Evolutionary conservation across 805 yeast genomes (phyloP).

Genomic region (Teunomyces kruisii): DNA sequence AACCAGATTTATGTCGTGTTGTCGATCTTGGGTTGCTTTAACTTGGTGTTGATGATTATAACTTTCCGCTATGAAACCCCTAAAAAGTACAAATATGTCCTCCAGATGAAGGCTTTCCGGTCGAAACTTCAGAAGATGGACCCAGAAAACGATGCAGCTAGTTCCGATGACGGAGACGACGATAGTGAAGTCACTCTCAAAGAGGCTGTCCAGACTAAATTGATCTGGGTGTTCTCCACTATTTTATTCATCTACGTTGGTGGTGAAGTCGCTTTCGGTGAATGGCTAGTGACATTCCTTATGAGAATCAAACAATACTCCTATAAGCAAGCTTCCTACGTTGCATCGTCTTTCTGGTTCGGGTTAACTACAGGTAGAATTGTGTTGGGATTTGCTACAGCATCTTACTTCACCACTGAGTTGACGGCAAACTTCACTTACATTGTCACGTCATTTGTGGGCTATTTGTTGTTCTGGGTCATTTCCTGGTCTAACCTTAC

Average conservation of each 20-base stretch:
- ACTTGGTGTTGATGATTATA: constrained; percentile 20
- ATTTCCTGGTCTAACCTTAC: constrained; percentile 30
- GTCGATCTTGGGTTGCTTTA: constrained; percentile 21
- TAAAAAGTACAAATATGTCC: constrained; percentile 38
- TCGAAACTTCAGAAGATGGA: constrained; percentile 20
- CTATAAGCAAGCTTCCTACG: constrained; percentile 42
- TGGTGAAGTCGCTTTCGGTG: constrained; percentile 52
- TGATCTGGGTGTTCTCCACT: constrained; percentile 41
- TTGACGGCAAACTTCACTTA: constrained; percentile 44
- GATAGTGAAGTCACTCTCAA: constrained; percentile 21
- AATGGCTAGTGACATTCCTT: constrained; percentile 52
- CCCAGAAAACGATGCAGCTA: constrained; percentile 7
- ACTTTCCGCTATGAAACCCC: constrained; percentile 46
- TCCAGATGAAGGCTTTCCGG: constrained; percentile 32
- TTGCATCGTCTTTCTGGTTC: constrained; percentile 53
- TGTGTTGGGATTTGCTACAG: constrained; percentile 53
- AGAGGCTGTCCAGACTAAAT: constrained; percentile 32
- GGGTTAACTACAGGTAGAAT: constrained; percentile 52
- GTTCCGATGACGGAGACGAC: background rate
- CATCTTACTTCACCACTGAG: constrained; percentile 46
- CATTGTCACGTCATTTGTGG: constrained; percentile 29
- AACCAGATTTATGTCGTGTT: constrained; percentile 45
- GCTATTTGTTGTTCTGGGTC: constrained; percentile 29
- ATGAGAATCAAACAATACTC: constrained; percentile 37
- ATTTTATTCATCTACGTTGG: constrained; percentile 51